phyloP scores from a whole-genome alignment of 345 rosid species.

The Populus davidiana region DNA sequence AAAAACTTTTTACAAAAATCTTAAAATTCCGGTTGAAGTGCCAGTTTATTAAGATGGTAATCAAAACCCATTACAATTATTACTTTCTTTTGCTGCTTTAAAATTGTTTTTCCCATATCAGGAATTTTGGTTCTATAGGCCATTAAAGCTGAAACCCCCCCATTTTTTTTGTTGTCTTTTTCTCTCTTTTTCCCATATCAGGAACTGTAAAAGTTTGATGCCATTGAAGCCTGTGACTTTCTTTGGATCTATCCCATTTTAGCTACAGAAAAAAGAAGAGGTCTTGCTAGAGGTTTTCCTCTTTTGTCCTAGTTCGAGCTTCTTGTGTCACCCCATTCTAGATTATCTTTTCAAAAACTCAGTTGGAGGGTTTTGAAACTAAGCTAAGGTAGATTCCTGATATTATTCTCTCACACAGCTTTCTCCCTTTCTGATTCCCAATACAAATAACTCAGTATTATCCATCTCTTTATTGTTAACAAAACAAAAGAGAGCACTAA shows the following conservation, averaged over 20 bases:
- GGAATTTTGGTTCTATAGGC: slow-evolving; percentile 7
- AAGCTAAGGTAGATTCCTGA: slow-evolving; percentile 48
- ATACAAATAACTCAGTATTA: slow-evolving; percentile 5
- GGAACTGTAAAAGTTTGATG: slow-evolving; percentile 27
- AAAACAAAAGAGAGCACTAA: not conserved
- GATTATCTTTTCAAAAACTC: slow-evolving; percentile 4
- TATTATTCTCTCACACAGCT: slow-evolving; percentile 34
- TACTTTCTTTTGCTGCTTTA: not conserved
- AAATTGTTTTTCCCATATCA: not conserved
- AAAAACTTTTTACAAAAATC: too few relatives aligned
- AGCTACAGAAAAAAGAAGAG: not conserved
- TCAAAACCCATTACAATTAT: slow-evolving; percentile 13
- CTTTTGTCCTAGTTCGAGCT: slow-evolving; percentile 15
- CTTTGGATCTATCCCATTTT: slow-evolving; percentile 23
- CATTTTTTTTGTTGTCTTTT: slow-evolving; percentile 15
- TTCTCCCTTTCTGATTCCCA: slow-evolving; percentile 27
- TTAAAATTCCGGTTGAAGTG: too few relatives aligned
- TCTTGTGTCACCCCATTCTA: not conserved
- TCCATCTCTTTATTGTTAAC: not conserved
- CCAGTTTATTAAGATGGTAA: slow-evolving; percentile 1
- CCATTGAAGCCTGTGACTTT: slow-evolving; percentile 32
- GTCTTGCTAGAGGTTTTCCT: slow-evolving; percentile 10
- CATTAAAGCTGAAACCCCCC: not conserved
- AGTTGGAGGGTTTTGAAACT: slow-evolving; percentile 30
- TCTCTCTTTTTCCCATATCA: not conserved